Evolutionary conservation across 805 yeast species (phyloP).

Genomic region (Nakazawaea anatomiae): DNA sequence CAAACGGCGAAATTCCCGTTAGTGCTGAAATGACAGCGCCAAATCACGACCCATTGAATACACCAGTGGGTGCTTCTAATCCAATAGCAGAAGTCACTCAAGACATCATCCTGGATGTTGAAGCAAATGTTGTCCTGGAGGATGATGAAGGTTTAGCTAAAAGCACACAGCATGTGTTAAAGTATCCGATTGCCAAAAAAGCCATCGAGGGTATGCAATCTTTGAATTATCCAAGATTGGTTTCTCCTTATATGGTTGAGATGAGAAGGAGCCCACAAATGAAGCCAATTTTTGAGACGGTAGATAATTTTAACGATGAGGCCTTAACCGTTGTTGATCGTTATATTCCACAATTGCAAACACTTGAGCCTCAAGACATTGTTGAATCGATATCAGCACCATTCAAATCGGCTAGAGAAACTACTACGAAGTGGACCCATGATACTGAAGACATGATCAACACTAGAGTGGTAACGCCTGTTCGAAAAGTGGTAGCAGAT

Average conservation of each 20-base stretch:
- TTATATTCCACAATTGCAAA: constrained; percentile 52
- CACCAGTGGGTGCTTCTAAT: not conserved
- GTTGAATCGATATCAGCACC: constrained; percentile 49
- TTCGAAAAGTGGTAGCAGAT: constrained; percentile 39
- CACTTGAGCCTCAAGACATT: constrained; percentile 43
- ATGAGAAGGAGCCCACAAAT: constrained; percentile 27
- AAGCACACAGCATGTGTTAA: constrained; percentile 17
- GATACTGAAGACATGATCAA: constrained; percentile 25
- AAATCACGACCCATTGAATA: not conserved
- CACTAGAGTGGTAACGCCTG: constrained; percentile 36
- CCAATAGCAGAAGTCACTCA: not conserved
- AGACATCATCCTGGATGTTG: not conserved
- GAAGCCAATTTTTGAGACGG: constrained; percentile 37
- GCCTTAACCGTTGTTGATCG: constrained; percentile 54
- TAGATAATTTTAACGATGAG: constrained; percentile 50
- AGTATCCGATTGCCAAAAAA: constrained; percentile 20
- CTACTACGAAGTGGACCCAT: constrained; percentile 25
- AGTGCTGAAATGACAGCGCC: not conserved
- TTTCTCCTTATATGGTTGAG: constrained; percentile 16
- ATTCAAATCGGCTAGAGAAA: constrained; percentile 33
- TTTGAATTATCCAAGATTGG: constrained; percentile 16
- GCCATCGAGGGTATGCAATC: constrained; percentile 14
- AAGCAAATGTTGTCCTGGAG: not conserved
- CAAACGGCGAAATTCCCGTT: constrained; percentile 1
- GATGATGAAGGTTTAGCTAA: constrained; percentile 5